Percentiles rank a stretch among this genome's conserved stretches.
Conservation (phyloP, 2,329 filamentous ascomycete genomes). For the Penicillium psychrosexuale region DNA sequence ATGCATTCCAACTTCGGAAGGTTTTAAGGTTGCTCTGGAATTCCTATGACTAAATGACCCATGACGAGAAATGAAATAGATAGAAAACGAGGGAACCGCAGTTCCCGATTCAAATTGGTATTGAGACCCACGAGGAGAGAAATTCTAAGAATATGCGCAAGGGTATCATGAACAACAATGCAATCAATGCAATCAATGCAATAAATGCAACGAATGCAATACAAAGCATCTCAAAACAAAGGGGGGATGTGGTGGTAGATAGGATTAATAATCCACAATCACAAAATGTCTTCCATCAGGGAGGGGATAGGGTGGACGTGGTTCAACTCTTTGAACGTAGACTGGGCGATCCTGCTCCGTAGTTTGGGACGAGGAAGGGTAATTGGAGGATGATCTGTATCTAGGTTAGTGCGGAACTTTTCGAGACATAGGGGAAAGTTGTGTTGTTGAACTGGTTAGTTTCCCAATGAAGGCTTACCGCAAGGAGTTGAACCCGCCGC, state of each 20-base stretch:
- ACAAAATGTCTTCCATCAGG: constrained; percentile 24
- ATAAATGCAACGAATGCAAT: constrained; percentile 6
- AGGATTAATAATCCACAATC: constrained; percentile 27
- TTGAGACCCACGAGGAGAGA: constrained; percentile 4
- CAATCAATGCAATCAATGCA: constrained; percentile 8
- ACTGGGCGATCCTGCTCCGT: constrained; percentile 24
- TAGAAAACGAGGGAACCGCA: background rate
- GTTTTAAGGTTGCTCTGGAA: background rate
- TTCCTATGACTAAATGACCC: background rate
- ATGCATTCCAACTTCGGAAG: background rate
- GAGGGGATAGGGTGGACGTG: constrained; percentile 15
- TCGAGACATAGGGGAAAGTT: background rate
- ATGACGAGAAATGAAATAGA: background rate
- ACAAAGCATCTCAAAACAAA: constrained; percentile 1
- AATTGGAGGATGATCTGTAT: constrained; percentile 11
- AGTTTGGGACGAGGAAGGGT: constrained; percentile 18
- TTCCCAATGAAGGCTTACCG: constrained; percentile 20
- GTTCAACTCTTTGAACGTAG: constrained; percentile 25
- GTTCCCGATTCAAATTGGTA: background rate
- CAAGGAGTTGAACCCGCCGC: constrained; percentile 13
- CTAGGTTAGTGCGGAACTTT: constrained; percentile 5
- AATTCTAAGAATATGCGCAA: constrained; percentile 17
- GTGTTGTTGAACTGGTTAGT: background rate
- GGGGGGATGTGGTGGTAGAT: background rate
- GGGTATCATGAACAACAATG: constrained; percentile 26